phyloP scores from a whole-genome alignment of 2,329 filamentous ascomycete genomes.

The Fusarium bulbicola region DNA sequence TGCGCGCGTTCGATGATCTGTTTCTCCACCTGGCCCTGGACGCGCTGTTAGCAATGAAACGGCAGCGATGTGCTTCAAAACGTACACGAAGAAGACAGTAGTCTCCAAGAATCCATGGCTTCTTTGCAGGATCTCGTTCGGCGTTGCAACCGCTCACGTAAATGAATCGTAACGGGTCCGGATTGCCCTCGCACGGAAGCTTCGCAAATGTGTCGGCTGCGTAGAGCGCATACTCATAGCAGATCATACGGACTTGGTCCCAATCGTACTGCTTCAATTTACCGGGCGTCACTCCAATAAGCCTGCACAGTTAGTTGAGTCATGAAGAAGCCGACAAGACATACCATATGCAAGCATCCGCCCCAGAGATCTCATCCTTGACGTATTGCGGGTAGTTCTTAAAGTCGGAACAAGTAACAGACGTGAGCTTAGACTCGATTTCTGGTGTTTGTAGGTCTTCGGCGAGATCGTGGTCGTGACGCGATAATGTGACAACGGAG shows the following conservation, averaged over 20 bases:
- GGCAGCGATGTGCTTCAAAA: background rate
- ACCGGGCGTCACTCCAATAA: slow-evolving; percentile 54
- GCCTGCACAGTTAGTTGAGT: slow-evolving; percentile 6
- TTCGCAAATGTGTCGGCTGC: slow-evolving; percentile 49
- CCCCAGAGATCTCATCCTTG: slow-evolving; percentile 51
- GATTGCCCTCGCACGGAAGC: slow-evolving; percentile 25
- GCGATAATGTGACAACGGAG: slow-evolving; percentile 53
- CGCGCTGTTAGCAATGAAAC: background rate
- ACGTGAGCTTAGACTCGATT: slow-evolving; percentile 50
- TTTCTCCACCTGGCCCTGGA: slow-evolving; percentile 58
- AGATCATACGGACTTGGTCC: slow-evolving; percentile 52
- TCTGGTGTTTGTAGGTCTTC: slow-evolving; percentile 27
- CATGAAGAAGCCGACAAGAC: fast-evolving
- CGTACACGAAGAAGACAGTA: slow-evolving; percentile 59
- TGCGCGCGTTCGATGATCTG: slow-evolving; percentile 53
- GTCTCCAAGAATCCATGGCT: slow-evolving; percentile 48
- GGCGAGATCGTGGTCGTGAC: slow-evolving; percentile 47
- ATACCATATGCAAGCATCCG: slow-evolving; percentile 56
- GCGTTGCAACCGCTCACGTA: slow-evolving; percentile 58
- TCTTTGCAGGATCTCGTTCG: slow-evolving; percentile 57
- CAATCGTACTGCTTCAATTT: slow-evolving; percentile 44
- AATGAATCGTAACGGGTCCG: slow-evolving; percentile 55
- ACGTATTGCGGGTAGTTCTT: slow-evolving; percentile 51
- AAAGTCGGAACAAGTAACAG: slow-evolving; percentile 52
- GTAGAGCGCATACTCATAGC: slow-evolving; percentile 46